Percentiles rank a stretch among this genome's conserved stretches.
Conservation (phyloP, 108 stramenopile genomes). For the Nitzschia sp. region DNA sequence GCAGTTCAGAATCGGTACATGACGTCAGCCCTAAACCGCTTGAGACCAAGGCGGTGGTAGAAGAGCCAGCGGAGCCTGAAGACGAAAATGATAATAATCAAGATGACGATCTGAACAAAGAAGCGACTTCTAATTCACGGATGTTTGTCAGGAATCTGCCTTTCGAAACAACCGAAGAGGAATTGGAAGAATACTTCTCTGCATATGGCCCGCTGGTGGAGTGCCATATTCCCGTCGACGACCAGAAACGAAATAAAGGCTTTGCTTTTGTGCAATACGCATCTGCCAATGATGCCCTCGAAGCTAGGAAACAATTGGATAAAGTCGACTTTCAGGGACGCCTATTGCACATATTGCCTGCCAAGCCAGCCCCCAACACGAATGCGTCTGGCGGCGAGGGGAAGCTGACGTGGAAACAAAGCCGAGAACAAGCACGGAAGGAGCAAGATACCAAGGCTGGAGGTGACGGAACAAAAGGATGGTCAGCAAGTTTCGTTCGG, state of each 20-base stretch:
- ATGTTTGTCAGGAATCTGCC: slow-evolving; percentile 96
- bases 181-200: slow-evolving; percentile 82
- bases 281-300: slow-evolving; percentile 50
- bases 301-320: slow-evolving; percentile 67
- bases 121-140: slow-evolving; percentile 46
- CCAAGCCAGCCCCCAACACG: slow-evolving; percentile 51
- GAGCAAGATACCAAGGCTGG: slow-evolving; percentile 65
- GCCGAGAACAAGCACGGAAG: slow-evolving; percentile 85
- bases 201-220: slow-evolving; percentile 72
- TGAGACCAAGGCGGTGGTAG: background rate
- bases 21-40: background rate
- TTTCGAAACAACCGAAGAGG: slow-evolving; percentile 90
- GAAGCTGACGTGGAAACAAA: slow-evolving; percentile 85
- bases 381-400: slow-evolving; percentile 14
- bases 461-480: slow-evolving; percentile 59
- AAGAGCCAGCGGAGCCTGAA: slow-evolving; percentile 2
- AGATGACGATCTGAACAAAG: slow-evolving; percentile 24
- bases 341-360: slow-evolving; percentile 83
- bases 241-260: slow-evolving; percentile 87
- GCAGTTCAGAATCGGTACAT: background rate
- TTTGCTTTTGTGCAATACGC: slow-evolving; percentile 93
- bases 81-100: slow-evolving; percentile 12
- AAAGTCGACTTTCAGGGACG: slow-evolving; percentile 87
- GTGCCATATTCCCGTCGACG: slow-evolving; percentile 95
- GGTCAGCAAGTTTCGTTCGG: slow-evolving; percentile 95